Evolutionary conservation across 257 asterid genomes (phyloP), one percentile per base, ranked within the genome.

Genomic region (Prunella vulgaris): DNA sequence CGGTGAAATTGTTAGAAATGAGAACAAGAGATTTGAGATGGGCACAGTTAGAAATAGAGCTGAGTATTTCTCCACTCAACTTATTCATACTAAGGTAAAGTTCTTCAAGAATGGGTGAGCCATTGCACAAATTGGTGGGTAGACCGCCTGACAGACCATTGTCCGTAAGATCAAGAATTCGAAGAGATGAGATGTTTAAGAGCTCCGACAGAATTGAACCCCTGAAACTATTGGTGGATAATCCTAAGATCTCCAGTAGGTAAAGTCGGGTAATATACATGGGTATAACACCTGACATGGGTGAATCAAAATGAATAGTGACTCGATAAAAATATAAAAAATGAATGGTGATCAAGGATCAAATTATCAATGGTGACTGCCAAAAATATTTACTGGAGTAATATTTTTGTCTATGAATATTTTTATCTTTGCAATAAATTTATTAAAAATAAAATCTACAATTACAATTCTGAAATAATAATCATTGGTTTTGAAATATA

Each of bases 31-130:
- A 3, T 5, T 1, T 30, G 22, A 83, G 82, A 7, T 38, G 48
- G 0, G 85, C 76, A 14, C 76, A 76, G 35, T 78, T 78, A 8
- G 73, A 69, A 70, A 82, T 61, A 0, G 78, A 53, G 5, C 7
- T 25, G 0, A 82, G 82, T 14, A 82, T 76, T 5, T 1, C 7
- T 70, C 81, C 80, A 21, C 40, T 54, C 4, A 76, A n/a, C n/a
- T n/a, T n/a, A n/a, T n/a, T n/a, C n/a, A n/a, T n/a, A n/a, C n/a
- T n/a, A n/a, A n/a, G n/a, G n/a, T n/a, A n/a, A n/a, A n/a, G n/a
- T n/a, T 2, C 0, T 49, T 71, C 52, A 18, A 77, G 56, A 71
- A 9, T 0, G 0, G 71, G 71, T 17, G 63, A 28, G 27, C 7
- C 2, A 1, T 33, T 2, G 38, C 74, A 51, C 2, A 52, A 14